Evolutionary conservation across 768 basidiomycete genomes (phyloP).

Genomic region (Kwoniella dejecticola): DNA sequence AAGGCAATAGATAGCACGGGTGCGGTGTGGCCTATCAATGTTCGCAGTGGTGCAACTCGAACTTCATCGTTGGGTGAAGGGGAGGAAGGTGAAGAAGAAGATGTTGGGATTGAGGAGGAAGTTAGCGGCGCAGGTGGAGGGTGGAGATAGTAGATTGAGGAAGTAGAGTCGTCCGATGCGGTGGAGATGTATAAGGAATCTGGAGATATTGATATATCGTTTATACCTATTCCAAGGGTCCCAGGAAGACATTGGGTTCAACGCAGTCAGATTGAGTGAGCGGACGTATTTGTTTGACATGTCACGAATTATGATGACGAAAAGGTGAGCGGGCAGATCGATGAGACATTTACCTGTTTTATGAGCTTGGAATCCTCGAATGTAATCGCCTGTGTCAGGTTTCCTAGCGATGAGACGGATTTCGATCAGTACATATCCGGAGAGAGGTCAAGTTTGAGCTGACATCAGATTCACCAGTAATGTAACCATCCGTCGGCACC

Average conservation of each 20-base stretch:
- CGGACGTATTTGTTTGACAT: too few species aligned
- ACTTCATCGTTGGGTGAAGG: too few species aligned
- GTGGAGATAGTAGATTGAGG: conserved; percentile 51
- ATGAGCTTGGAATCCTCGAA: conserved; percentile 46
- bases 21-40: conserved; percentile 81
- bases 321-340: too few species aligned
- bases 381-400: conserved; percentile 60
- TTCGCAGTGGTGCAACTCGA: conserved; percentile 60
- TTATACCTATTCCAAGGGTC: conserved; percentile 65
- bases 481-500: conserved; percentile 46
- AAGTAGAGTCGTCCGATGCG: conserved; percentile 89
- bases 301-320: too few species aligned
- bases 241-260: too few species aligned
- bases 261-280: too few species aligned
- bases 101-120: too few species aligned
- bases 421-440: too few species aligned
- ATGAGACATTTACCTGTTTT: conserved; percentile 30
- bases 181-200: conserved; percentile 83
- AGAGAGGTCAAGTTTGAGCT: too few species aligned
- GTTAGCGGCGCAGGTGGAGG: conserved; percentile 26
- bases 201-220: conserved; percentile 84
- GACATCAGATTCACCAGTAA: conserved; percentile 43
- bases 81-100: too few species aligned
- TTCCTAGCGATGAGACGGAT: too few species aligned
- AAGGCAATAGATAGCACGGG: conserved; percentile 93